Evolutionary conservation across 768 basidiomycete species (phyloP).

Genomic region (Leucogyrophana mollusca): DNA sequence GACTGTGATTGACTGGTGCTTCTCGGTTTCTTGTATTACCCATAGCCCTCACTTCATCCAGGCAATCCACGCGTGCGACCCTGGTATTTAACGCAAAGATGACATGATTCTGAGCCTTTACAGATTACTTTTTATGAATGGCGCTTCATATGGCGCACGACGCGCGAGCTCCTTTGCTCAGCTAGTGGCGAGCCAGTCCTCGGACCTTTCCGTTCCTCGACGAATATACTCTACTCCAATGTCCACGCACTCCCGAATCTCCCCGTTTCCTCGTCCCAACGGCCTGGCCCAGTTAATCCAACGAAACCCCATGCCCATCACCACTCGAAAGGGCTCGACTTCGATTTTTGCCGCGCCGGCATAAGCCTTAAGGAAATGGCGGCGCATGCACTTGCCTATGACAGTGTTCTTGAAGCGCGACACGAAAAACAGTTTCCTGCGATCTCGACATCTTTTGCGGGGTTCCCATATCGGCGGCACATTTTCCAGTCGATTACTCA

Average conservation of each 20-base stretch:
- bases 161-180: neutral
- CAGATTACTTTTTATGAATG: no score
- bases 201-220: neutral
- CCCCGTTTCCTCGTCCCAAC: neutral
- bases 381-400: neutral
- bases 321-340: neutral
- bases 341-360: neutral
- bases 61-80: no score
- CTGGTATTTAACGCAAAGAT: no score
- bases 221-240: neutral
- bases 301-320: neutral
- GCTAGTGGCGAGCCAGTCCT: neutral
- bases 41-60: no score
- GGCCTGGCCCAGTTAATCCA: neutral
- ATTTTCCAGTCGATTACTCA: neutral
- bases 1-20: no score
- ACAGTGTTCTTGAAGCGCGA: neutral
- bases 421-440: constrained; percentile 1
- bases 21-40: no score
- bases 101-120: no score
- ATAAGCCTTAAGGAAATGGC: neutral
- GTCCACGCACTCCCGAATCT: neutral
- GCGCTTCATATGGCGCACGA: no score
- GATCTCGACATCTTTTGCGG: neutral
- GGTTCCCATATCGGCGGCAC: neutral